These are phyloP conservation scores for Penicillium sp. DNA, from an alignment of 2,329 filamentous ascomycete species.

Conservation along the genomic window DNA sequence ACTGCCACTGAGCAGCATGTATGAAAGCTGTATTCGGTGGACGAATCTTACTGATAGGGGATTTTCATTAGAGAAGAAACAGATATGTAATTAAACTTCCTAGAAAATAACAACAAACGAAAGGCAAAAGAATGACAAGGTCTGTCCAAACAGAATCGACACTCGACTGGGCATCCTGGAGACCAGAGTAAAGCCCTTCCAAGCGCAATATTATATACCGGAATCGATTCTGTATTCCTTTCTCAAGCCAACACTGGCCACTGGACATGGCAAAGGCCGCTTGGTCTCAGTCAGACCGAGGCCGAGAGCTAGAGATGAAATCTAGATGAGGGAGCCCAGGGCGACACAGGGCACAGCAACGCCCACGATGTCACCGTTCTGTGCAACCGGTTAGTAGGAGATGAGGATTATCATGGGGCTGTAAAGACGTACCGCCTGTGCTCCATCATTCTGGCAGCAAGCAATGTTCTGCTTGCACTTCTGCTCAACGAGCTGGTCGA, in stretches of 20 bases:
- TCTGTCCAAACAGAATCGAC: constrained; percentile 3
- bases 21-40: no score
- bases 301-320: background rate
- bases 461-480: constrained; percentile 34
- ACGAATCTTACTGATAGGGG: no score
- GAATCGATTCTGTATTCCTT: constrained; percentile 3
- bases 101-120: constrained; percentile 11
- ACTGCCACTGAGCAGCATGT: no score
- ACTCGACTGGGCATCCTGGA: constrained; percentile 8
- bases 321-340: constrained; percentile 31
- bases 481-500: constrained; percentile 25
- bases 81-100: constrained; percentile 13
- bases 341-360: constrained; percentile 33
- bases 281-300: background rate
- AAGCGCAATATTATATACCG: constrained; percentile 8
- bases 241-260: background rate
- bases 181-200: no score
- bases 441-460: constrained; percentile 29
- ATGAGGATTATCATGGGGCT: background rate
- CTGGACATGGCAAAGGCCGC: constrained; percentile 2
- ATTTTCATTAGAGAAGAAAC: constrained; percentile 1
- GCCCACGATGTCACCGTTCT: constrained; percentile 31
- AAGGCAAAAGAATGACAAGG: constrained; percentile 11
- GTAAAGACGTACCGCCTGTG: constrained; percentile 21
- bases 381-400: constrained; percentile 5